Conservation (phyloP, 768 basidiomycete genomes). For the Leucocoprinus leucothites region DNA sequence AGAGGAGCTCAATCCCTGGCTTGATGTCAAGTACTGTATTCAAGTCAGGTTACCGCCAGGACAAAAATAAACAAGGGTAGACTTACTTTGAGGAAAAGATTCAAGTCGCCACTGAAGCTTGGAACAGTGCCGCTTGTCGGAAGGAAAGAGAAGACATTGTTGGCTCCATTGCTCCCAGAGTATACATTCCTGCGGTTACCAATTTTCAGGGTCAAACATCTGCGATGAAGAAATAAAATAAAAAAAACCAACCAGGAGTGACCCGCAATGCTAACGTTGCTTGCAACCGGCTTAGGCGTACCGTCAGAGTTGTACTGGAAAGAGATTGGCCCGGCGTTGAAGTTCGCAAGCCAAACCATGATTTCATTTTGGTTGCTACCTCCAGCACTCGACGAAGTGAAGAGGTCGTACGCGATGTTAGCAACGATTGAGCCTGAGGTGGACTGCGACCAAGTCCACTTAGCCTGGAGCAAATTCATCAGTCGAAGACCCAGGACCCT, state of each 20-base stretch:
- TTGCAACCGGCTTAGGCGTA: constrained; percentile 41
- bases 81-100: constrained; percentile 45
- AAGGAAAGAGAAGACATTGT: constrained; percentile 51
- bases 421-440: constrained; percentile 40
- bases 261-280: constrained; percentile 43
- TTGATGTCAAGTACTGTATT: constrained; percentile 46
- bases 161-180: constrained; percentile 49
- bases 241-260: constrained; percentile 41
- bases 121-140: constrained; percentile 34
- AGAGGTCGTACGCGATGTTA: constrained; percentile 62
- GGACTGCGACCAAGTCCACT: constrained; percentile 55
- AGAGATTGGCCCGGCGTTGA: constrained; percentile 58
- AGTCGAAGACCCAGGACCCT: background rate
- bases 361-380: constrained; percentile 48
- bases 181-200: constrained; percentile 47
- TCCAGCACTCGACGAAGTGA: constrained; percentile 49
- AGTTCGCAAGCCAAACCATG: constrained; percentile 67
- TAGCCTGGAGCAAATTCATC: constrained; percentile 31
- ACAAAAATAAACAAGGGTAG: background rate
- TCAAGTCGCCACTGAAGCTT: constrained; percentile 53
- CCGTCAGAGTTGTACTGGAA: constrained; percentile 42
- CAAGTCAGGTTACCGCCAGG: background rate
- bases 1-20: constrained; percentile 41
- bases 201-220: background rate
- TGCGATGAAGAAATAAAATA: background rate